Evolutionary conservation across 345 rosid genomes (phyloP).

Genomic region (Citropsis articulata): DNA sequence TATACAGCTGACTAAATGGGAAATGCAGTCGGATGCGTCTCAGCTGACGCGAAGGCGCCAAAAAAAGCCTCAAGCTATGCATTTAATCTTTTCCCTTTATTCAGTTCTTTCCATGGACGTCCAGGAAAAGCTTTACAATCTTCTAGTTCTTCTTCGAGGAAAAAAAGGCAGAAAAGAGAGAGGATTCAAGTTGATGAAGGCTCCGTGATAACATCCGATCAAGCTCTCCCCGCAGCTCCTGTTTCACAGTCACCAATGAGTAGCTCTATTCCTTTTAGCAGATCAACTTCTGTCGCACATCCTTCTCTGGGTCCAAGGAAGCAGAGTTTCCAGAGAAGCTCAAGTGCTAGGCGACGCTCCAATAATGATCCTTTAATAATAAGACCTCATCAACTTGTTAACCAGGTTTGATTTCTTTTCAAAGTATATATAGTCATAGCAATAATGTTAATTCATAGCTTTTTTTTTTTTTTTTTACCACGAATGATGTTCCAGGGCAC

Average conservation of each 20-base stretch:
- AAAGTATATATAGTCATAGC: too few relatives aligned
- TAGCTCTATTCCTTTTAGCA: conserved; percentile 15
- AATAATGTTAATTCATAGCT: too few relatives aligned
- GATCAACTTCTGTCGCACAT: conserved; percentile 22
- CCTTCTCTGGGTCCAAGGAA: conserved; percentile 17
- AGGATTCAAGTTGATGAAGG: not conserved
- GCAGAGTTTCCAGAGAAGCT: conserved; percentile 29
- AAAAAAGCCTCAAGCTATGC: not conserved
- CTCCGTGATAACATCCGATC: conserved; percentile 12
- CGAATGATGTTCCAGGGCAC: too few relatives aligned
- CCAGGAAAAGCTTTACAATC: not conserved
- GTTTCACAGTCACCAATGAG: conserved; percentile 25
- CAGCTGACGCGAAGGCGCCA: not conserved
- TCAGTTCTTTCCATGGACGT: not conserved
- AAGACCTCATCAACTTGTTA: conserved; percentile 20
- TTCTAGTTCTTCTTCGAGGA: not conserved
- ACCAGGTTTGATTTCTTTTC: conserved; percentile 19
- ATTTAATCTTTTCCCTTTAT: not conserved
- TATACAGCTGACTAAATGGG: conserved; percentile 8
- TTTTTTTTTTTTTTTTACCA: too few relatives aligned
- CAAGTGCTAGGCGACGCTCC: conserved; percentile 28
- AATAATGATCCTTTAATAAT: conserved; percentile 1
- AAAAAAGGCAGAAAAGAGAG: conserved; percentile 8
- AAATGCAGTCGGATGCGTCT: conserved; percentile 2
- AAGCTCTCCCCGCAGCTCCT: conserved; percentile 34